Conservation (phyloP, 2,329 filamentous ascomycete genomes). For the Cyphellophora europaea region DNA sequence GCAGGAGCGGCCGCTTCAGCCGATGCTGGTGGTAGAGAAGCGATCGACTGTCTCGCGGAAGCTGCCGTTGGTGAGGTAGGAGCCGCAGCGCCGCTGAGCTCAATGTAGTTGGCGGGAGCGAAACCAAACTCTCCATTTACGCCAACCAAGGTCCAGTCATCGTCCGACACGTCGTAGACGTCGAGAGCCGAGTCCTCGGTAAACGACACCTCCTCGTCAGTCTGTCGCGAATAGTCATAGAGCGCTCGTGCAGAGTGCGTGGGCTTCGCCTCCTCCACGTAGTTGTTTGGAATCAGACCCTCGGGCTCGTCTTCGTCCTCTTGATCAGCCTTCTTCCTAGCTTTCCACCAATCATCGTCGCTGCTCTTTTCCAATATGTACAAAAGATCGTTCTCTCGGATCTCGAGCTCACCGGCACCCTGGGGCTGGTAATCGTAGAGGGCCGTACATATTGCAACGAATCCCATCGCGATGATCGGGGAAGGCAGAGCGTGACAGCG, state of each 20-base stretch:
- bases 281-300: constrained; percentile 87
- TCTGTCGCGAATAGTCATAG: constrained; percentile 96
- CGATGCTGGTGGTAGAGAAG: too few relatives aligned
- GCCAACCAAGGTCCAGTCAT: constrained; percentile 93
- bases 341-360: constrained; percentile 88
- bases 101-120: constrained; percentile 92
- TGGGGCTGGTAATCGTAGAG: constrained; percentile 89
- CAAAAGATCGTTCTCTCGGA: constrained; percentile 77
- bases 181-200: constrained; percentile 74
- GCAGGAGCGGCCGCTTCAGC: constrained; percentile 16
- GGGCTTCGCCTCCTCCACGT: constrained; percentile 72
- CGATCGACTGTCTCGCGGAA: constrained; percentile 16
- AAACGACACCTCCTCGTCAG: constrained; percentile 95
- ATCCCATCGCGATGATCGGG: constrained; percentile 56
- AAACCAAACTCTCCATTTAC: constrained; percentile 82
- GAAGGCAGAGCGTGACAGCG: constrained; percentile 1
- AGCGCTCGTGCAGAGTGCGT: constrained; percentile 71
- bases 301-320: constrained; percentile 88
- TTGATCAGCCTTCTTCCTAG: constrained; percentile 75
- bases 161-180: constrained; percentile 84
- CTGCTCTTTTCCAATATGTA: constrained; percentile 76
- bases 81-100: constrained; percentile 45
- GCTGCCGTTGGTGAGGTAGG: constrained; percentile 38
- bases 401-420: constrained; percentile 72
- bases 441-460: constrained; percentile 82